A percentile compares a stretch with the other conserved stretches of the same genome.
Conservation (phyloP, 768 basidiomycete species). For the Rhizopogon rudus region DNA sequence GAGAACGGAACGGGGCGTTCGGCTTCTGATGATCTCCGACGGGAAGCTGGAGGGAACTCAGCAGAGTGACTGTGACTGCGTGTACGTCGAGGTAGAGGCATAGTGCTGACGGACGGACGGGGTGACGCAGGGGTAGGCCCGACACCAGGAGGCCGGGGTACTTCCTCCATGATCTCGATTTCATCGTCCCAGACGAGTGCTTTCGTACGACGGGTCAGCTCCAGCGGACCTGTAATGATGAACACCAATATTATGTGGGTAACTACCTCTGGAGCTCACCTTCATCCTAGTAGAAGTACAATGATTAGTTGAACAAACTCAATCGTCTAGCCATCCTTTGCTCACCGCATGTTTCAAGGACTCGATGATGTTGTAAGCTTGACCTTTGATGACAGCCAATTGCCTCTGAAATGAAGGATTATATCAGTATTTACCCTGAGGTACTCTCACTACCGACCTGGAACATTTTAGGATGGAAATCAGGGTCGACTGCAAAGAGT, state of each 20-base stretch:
- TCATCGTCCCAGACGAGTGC: conserved; percentile 86
- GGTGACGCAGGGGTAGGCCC: conserved; percentile 45
- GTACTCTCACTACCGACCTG: conserved; percentile 37
- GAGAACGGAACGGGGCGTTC: conserved; percentile 79
- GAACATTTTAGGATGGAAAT: conserved; percentile 91
- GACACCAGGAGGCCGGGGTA: conserved; percentile 23
- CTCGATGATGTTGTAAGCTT: conserved; percentile 88
- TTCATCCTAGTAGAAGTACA: conserved; percentile 53
- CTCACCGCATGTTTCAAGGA: conserved; percentile 72
- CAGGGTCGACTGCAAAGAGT: conserved; percentile 76
- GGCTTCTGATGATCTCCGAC: conserved; percentile 56
- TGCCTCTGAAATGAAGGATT: conserved; percentile 49
- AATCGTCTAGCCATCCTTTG: conserved; percentile 11
- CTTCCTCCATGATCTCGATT: conserved; percentile 63
- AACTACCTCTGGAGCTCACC: conserved; percentile 35
- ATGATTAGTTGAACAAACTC: conserved; percentile 1
- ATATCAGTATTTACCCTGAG: conserved; percentile 4
- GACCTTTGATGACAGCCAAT: conserved; percentile 90
- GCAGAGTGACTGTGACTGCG: conserved; percentile 57
- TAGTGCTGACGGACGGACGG: conserved; percentile 53
- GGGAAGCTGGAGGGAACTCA: conserved; percentile 73
- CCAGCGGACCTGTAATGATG: conserved; percentile 65
- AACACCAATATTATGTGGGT: conserved; percentile 4
- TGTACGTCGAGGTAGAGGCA: conserved; percentile 47
- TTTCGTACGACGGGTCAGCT: conserved; percentile 78